Conservation (phyloP, 495 filamentous ascomycete species). For the Hypoxylon cercidicola region DNA sequence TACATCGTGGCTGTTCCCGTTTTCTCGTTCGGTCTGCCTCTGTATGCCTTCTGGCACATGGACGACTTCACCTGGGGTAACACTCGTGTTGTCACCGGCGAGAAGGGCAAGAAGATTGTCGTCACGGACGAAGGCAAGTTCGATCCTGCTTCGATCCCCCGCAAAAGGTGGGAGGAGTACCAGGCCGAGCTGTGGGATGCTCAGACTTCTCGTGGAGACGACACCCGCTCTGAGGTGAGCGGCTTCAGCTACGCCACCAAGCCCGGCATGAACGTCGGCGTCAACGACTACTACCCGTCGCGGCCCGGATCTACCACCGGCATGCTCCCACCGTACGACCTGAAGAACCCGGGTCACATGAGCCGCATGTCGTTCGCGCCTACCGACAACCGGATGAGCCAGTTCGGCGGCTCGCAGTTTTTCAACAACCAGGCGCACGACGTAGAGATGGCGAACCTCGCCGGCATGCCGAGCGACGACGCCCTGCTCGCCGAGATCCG, state of each 20-base stretch:
- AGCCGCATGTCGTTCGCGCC: constrained; percentile 85
- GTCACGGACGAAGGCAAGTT: constrained; percentile 99
- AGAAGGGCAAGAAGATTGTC: constrained; percentile 90
- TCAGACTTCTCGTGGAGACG: constrained; percentile 83
- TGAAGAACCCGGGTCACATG: constrained; percentile 48
- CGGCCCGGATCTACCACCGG: constrained; percentile 83
- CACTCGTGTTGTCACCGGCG: constrained; percentile 96
- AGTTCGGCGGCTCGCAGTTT: constrained; percentile 61
- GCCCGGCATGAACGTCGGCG: constrained; percentile 65
- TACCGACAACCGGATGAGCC: constrained; percentile 69
- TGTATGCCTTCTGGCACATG: constrained; percentile 99
- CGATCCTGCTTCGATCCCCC: constrained; percentile 89
- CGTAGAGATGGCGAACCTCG: constrained; percentile 74
- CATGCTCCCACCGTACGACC: constrained; percentile 44
- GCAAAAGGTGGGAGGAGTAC: constrained; percentile 99
- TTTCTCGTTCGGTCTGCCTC: constrained; percentile 87
- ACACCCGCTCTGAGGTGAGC: constrained; percentile 86
- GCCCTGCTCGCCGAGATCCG: constrained; percentile 91
- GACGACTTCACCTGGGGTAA: constrained; percentile 99
- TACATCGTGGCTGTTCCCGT: constrained; percentile 93
- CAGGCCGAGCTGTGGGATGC: constrained; percentile 97
- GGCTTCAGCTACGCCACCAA: constrained; percentile 93
- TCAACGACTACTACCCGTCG: constrained; percentile 72
- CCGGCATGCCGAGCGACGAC: constrained; percentile 84
- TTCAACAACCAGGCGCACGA: constrained; percentile 66